phyloP scores from a whole-genome alignment of 495 filamentous ascomycete genomes.

The Aspergillus ostianus region DNA sequence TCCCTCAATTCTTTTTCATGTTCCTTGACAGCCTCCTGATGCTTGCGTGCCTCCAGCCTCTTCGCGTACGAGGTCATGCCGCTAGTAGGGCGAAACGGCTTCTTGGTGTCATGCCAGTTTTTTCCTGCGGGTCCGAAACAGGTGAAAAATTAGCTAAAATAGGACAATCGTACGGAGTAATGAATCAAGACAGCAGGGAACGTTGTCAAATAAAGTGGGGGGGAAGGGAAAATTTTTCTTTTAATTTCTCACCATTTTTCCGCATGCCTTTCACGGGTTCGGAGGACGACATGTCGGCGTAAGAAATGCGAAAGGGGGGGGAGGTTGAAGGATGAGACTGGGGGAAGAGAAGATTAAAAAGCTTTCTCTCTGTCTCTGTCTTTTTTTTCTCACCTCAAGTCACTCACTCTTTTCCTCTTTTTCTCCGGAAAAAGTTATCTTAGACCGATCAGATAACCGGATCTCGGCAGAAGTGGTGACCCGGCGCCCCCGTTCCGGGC shows the following conservation, averaged over 20 bases:
- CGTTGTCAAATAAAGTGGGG: conserved; percentile 8
- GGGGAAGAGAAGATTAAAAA: background rate
- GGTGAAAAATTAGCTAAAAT: conserved; percentile 17
- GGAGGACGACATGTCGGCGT: conserved; percentile 11
- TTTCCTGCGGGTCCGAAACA: conserved; percentile 62
- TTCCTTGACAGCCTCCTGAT: conserved; percentile 72
- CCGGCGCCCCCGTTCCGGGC: conserved; percentile 20
- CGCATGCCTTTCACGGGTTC: conserved; percentile 39
- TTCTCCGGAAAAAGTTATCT: conserved; percentile 37
- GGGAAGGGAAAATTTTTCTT: conserved; percentile 1
- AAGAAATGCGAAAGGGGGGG: background rate
- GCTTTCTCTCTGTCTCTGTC: background rate
- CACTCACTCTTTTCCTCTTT: conserved; percentile 8
- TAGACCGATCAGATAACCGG: conserved; percentile 40
- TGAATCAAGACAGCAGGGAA: conserved; percentile 4
- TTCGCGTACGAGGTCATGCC: conserved; percentile 77
- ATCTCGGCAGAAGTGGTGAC: conserved; percentile 31
- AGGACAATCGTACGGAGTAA: background rate
- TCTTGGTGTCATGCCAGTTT: conserved; percentile 82
- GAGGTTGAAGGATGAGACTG: background rate
- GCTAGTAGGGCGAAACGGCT: conserved; percentile 80
- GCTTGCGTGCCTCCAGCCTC: conserved; percentile 62
- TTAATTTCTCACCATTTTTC: conserved; percentile 41
- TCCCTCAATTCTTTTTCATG: conserved; percentile 93
- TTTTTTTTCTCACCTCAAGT: conserved; percentile 11